Percentiles rank a stretch among this genome's conserved stretches.
Conservation (phyloP, 257 asterid species). For the Penstemon davidsonii region DNA sequence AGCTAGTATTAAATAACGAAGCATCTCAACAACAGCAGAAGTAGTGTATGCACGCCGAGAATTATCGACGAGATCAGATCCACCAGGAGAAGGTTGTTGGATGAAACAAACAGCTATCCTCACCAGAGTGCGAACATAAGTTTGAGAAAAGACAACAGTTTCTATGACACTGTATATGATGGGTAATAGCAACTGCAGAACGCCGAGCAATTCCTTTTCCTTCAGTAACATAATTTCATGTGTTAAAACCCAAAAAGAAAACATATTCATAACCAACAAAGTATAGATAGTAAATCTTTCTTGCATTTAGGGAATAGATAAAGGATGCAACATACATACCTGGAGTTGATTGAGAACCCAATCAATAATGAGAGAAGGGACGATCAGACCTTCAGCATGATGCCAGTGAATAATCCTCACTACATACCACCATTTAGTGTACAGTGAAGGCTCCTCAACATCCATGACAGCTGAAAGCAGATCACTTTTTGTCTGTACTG, state of each 20-base stretch:
- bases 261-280: constrained; percentile 22
- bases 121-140: constrained; percentile 77
- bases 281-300: constrained; percentile 2
- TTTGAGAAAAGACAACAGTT: constrained; percentile 86
- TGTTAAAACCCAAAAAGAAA: constrained; percentile 32
- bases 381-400: constrained; percentile 85
- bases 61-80: constrained; percentile 94
- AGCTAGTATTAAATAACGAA: constrained; percentile 83
- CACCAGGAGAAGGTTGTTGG: constrained; percentile 95
- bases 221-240: constrained; percentile 35
- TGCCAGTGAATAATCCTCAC: constrained; percentile 96
- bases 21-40: constrained; percentile 97
- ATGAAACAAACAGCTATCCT: constrained; percentile 73
- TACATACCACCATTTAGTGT: constrained; percentile 98
- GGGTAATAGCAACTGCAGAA: constrained; percentile 90
- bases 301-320: constrained; percentile 17
- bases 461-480: constrained; percentile 45
- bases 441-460: constrained; percentile 79
- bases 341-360: constrained; percentile 98
- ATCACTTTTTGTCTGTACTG: constrained; percentile 59
- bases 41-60: constrained; percentile 90
- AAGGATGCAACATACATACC: constrained; percentile 46
- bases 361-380: constrained; percentile 87
- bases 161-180: constrained; percentile 85
- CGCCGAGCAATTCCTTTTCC: constrained; percentile 87